Percentiles rank a stretch among this genome's conserved stretches.
Evolutionary conservation across 768 basidiomycete species (phyloP).

Genomic region (Macrocybe gigantea): DNA sequence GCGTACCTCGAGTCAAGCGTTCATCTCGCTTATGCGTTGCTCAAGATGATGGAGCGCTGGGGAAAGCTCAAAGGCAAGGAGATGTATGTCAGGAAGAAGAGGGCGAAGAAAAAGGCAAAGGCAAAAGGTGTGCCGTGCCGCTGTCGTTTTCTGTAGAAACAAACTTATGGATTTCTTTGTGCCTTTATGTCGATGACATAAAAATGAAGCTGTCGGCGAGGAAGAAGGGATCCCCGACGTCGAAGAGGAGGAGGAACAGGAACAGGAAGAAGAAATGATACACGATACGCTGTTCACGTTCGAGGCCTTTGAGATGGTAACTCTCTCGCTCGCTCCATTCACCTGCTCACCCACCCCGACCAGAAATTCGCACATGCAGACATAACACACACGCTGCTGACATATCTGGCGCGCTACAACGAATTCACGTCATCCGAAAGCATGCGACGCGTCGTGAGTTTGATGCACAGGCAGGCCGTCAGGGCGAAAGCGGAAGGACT

Average conservation of each 20-base stretch:
- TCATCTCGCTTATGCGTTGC: constrained; percentile 75
- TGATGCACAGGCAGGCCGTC: constrained; percentile 90
- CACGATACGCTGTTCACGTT: constrained; percentile 90
- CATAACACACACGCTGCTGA: constrained; percentile 77
- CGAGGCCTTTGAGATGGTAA: constrained; percentile 84
- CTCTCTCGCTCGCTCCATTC: constrained; percentile 12
- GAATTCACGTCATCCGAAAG: constrained; percentile 75
- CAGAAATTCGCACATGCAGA: constrained; percentile 90
- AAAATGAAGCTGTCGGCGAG: constrained; percentile 25
- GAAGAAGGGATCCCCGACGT: constrained; percentile 66
- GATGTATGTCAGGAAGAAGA: constrained; percentile 73
- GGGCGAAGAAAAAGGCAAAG: constrained; percentile 46
- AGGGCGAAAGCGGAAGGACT: constrained; percentile 89
- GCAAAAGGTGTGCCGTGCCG: constrained; percentile 27
- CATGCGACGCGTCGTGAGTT: constrained; percentile 84
- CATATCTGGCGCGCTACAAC: constrained; percentile 78
- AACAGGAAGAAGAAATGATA: constrained; percentile 57
- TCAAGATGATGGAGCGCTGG: constrained; percentile 88
- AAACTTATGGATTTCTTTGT: too few species aligned
- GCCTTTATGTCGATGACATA: too few species aligned
- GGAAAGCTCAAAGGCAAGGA: constrained; percentile 64
- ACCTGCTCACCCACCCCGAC: neutral
- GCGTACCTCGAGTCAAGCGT: constrained; percentile 87
- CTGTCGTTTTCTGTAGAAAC: too few species aligned
- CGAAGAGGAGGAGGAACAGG: constrained; percentile 57